Base-by-base conservation (phyloP, 352 stramenopile genomes). In the Blastocystis sp. region DNA sequence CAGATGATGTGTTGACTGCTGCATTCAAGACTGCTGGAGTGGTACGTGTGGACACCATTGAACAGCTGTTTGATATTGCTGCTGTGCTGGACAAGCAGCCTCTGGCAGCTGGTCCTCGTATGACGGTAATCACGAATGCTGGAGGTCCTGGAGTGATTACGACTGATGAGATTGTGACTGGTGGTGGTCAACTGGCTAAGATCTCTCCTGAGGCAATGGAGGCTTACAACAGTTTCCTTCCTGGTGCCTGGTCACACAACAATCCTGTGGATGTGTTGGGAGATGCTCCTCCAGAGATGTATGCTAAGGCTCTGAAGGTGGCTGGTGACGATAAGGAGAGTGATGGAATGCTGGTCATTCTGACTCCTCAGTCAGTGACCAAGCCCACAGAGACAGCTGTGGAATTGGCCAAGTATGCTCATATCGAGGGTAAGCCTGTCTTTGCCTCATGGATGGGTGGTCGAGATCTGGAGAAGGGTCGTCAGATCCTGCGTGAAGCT, bases 181-280 rank as follows among this genome's bases (percentile, higher is more conserved):
- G 85, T 67, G 89, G 89, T 65, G 86, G 87, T 42, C 61, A 89
- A 19, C 69, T 90, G 27, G 87, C 89, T 58, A 69, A 88, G 77
- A 71, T 90, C 16, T 89, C 87, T 27, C 85, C 88, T 42, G 87
- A 90, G 49, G 90, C 88, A 29, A 89, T 89, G 87, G 69, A 86
- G 51, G 19, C 77, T 24, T 73, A 90, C 35, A 90, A 90, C 59
- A 65, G 85, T n/a, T 59, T 91, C 24, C 89, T 89, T 21, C 27
- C 66, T 24, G 52, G 27, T 43, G 81, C 88, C 52, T 90, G 88
- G 88, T 89, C 81, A 24, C 88, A 90, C 51, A 58, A 52, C 14
- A 91, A 91, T 46, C 89, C 89, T 14, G 88, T 91, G 24, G 89
- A 91, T 78, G 81, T 91, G 24, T 46, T 91, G 63, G 89, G 89